A percentile compares a stretch with the other conserved stretches of the same genome.
Evolutionary conservation across 2,329 filamentous ascomycete species (phyloP).

Genomic region (Penicillium sp.): DNA sequence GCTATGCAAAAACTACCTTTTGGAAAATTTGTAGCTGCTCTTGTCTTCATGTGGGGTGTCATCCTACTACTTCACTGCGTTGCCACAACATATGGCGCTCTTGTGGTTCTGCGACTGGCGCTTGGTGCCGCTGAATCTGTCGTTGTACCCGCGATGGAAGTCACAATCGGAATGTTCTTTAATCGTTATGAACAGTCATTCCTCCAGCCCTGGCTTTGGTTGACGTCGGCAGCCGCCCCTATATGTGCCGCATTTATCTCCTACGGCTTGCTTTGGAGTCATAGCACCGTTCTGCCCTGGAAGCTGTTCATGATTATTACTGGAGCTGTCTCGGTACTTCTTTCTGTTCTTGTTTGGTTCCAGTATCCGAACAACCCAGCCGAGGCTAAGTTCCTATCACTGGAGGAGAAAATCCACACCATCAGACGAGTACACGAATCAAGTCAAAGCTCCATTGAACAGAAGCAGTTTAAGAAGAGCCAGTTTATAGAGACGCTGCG

Average conservation of each 20-base stretch:
- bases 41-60: slow-evolving; percentile 37
- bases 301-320: slow-evolving; percentile 39
- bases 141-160: slow-evolving; percentile 44
- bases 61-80: slow-evolving; percentile 44
- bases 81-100: slow-evolving; percentile 34
- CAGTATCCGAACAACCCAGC: slow-evolving; percentile 20
- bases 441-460: slow-evolving; percentile 21
- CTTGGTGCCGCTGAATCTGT: slow-evolving; percentile 40
- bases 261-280: slow-evolving; percentile 43
- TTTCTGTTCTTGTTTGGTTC: slow-evolving; percentile 23
- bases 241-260: slow-evolving; percentile 42
- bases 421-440: slow-evolving; percentile 19
- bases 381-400: slow-evolving; percentile 14
- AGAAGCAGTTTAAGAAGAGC: slow-evolving; percentile 21
- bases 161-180: slow-evolving; percentile 49
- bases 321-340: slow-evolving; percentile 37
- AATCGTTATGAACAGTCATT: slow-evolving; percentile 47
- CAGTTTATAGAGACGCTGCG: slow-evolving; percentile 17
- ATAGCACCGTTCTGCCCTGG: slow-evolving; percentile 16
- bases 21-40: slow-evolving; percentile 35
- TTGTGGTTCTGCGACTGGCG: slow-evolving; percentile 39
- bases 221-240: slow-evolving; percentile 28
- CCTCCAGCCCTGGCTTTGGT: slow-evolving; percentile 55
- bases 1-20: slow-evolving; percentile 44
- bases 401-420: slow-evolving; percentile 17